These are phyloP conservation scores for Solanum chacoense DNA, from an alignment of 305 asterid genomes.

Conservation along the genomic window DNA sequence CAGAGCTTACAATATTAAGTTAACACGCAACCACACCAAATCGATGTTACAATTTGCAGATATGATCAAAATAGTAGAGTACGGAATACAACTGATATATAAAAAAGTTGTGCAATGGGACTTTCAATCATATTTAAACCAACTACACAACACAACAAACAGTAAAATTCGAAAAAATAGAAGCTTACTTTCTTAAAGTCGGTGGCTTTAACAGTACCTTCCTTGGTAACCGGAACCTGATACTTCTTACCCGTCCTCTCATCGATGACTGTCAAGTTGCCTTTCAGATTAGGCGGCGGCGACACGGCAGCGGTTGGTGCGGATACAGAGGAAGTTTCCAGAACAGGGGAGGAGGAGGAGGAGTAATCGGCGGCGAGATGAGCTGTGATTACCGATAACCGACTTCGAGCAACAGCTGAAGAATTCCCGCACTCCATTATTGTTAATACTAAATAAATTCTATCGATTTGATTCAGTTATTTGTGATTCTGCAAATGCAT, in stretches of 20 bases:
- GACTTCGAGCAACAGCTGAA: slow-evolving; percentile 55
- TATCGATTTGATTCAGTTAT: not conserved
- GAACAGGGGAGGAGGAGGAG: slow-evolving; percentile 15
- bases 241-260: slow-evolving; percentile 78
- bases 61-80: not conserved
- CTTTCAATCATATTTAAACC: not conserved
- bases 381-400: slow-evolving; percentile 74
- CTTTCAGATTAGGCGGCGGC: slow-evolving; percentile 66
- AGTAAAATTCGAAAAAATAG: not conserved
- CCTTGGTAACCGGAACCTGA: slow-evolving; percentile 71
- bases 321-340: slow-evolving; percentile 45
- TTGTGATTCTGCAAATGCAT: not conserved
- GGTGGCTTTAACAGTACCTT: slow-evolving; percentile 81
- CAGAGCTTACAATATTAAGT: not conserved
- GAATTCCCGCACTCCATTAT: slow-evolving; percentile 44
- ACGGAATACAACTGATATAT: not conserved
- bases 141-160: not conserved
- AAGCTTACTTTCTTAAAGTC: slow-evolving; percentile 67
- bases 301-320: slow-evolving; percentile 19
- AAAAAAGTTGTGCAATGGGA: not conserved
- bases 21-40: not conserved
- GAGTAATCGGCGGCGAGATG: slow-evolving; percentile 34
- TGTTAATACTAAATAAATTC: not conserved
- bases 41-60: not conserved
- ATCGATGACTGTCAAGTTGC: slow-evolving; percentile 54